Evolutionary conservation across 1,284 basidiomycete genomes (phyloP).

Genomic region (Peniophora sp.): DNA sequence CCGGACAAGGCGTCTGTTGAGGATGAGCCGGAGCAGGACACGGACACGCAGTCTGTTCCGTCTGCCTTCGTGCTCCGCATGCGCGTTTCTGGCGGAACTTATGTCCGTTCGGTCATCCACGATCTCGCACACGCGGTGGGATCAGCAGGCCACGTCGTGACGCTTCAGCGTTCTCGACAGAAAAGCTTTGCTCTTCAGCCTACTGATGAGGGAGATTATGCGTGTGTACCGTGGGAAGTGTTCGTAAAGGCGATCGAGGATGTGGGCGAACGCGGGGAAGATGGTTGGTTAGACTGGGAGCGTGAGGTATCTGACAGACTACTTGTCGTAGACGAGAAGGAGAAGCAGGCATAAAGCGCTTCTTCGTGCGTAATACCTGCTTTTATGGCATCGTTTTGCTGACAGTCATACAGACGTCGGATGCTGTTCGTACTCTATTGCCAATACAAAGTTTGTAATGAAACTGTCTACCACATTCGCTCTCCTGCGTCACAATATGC

Average conservation of each 20-base stretch:
- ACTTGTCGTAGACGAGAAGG: conserved; percentile 38
- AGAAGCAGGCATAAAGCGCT: conserved; percentile 9
- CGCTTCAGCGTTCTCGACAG: conserved; percentile 79
- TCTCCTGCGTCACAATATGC: no score
- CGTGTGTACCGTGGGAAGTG: conserved; percentile 76
- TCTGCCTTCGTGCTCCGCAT: conserved; percentile 84
- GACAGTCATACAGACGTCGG: no score
- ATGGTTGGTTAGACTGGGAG: conserved; percentile 69
- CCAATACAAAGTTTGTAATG: no score
- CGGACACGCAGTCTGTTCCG: conserved; percentile 40
- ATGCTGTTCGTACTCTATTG: no score
- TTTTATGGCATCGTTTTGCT: no score
- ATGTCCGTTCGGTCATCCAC: conserved; percentile 88
- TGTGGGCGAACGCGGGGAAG: conserved; percentile 45
- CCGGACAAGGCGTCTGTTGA: conserved; percentile 21
- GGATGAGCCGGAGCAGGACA: conserved; percentile 26
- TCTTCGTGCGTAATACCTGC: neutral
- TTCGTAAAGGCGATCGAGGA: conserved; percentile 57
- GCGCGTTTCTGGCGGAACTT: conserved; percentile 95
- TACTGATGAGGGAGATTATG: conserved; percentile 30
- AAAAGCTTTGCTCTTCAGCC: conserved; percentile 63
- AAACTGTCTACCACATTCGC: no score
- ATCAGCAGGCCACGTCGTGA: conserved; percentile 87
- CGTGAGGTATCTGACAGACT: conserved; percentile 55
- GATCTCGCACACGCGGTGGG: conserved; percentile 80